phyloP scores from a whole-genome alignment of 1,284 basidiomycete genomes.

The Ustilago cynodontis region DNA sequence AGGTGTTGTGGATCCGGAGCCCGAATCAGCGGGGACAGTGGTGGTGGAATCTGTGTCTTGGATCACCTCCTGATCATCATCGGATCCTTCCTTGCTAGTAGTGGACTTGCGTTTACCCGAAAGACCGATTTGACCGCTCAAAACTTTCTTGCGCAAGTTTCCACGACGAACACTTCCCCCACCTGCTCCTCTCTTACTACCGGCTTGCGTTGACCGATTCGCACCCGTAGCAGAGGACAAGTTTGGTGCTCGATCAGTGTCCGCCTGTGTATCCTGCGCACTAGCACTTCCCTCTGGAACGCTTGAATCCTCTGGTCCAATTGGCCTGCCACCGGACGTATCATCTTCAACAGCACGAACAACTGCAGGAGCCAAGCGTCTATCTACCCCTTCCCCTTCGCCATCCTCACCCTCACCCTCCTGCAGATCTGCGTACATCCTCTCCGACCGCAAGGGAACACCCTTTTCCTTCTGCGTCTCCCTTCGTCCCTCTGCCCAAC shows the following conservation, averaged over 20 bases:
- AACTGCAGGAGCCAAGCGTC: slow-evolving; percentile 13
- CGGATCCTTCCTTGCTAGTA: slow-evolving; percentile 4
- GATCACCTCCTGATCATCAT: slow-evolving; percentile 21
- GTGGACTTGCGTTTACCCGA: slow-evolving; percentile 27
- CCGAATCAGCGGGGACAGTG: slow-evolving; percentile 5
- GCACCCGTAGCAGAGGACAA: not conserved
- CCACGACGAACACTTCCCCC: slow-evolving; percentile 21
- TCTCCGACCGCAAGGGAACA: slow-evolving; percentile 12
- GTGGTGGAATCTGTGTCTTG: slow-evolving; percentile 7
- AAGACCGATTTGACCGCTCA: slow-evolving; percentile 42
- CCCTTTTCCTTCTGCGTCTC: slow-evolving; percentile 8
- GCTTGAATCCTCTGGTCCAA: slow-evolving; percentile 32
- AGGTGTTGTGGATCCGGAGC: slow-evolving; percentile 18
- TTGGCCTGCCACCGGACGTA: slow-evolving; percentile 15
- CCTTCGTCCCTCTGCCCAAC: slow-evolving; percentile 28
- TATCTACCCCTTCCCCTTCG: not conserved
- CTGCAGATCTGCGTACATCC: not conserved
- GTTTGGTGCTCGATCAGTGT: not conserved
- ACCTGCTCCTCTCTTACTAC: slow-evolving; percentile 16
- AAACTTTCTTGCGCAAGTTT: slow-evolving; percentile 47
- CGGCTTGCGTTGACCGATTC: not conserved
- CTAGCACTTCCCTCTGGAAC: slow-evolving; percentile 37
- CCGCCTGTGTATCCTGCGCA: slow-evolving; percentile 34
- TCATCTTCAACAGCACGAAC: slow-evolving; percentile 17
- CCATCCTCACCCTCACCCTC: not conserved